Evolutionary conservation across 768 basidiomycete genomes (phyloP), one percentile per base, ranked within the genome.

Genomic region (Cystobasidium tubakii): DNA sequence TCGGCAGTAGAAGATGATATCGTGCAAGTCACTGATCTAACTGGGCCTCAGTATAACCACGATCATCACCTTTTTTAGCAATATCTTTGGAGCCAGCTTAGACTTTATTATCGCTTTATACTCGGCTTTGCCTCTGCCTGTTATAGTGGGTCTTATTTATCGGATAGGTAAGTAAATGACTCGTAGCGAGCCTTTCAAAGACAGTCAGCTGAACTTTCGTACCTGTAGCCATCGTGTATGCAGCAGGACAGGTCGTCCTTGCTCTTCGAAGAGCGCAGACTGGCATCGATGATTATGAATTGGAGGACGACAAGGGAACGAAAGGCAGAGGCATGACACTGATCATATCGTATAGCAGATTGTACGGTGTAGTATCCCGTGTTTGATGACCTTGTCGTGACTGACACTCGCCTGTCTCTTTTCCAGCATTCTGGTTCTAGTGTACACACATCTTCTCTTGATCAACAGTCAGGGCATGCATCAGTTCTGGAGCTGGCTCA

Each of bases 1-100:
- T 39, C 19, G 23, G 34, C 65, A 34, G 29, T 17, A 39, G 39
- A 39, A 39, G 7, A 39, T 29, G 31, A 50, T 2, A 54, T 12
- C 73, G 3, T 73, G 76, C 7, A 75, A 62, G 9, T 17, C 1
- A 66, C 75, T 21, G 69, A 77, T 2, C 67, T 77, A 13, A 70
- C 75, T n/a, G 76, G 74, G 23, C 21, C 65, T 73, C 44, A 76
- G 75, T 1, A 25, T 79, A 25, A 73, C 74, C 6, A 75, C 74
- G 27, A 65, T 77, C 31, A 70, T 75, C 0, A 50, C 66, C 15
- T 66, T 74, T 63, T 57, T 66, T 27, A 55, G 44, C n/a, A 75
- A 80, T 55, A 80, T 77, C 0, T 77, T 80, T 25, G 79, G 78
- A 0, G 76, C 76, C 1, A 76, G 76, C 21, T 76, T 80, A 39